Evolutionary conservation across 2,329 filamentous ascomycete genomes (phyloP).

Genomic region (Cytospora chrysosperma): DNA sequence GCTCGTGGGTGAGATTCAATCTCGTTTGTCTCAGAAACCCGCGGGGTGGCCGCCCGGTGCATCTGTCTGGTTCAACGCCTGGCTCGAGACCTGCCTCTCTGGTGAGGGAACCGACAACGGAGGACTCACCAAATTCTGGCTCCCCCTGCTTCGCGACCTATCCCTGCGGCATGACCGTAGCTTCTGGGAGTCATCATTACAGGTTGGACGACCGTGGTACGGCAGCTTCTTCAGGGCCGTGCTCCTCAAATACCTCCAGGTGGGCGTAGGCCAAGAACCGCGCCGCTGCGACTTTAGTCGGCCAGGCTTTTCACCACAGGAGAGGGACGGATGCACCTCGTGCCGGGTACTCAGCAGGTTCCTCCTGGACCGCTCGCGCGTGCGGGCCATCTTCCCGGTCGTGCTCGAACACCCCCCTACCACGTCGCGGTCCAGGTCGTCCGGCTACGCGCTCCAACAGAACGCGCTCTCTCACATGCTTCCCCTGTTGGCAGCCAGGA

Average conservation of each 20-base stretch:
- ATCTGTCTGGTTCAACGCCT: not conserved
- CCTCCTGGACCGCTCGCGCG: not conserved
- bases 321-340: not conserved
- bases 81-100: not conserved
- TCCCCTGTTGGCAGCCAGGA: not conserved
- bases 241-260: not conserved
- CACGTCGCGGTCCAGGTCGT: not conserved
- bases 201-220: not conserved
- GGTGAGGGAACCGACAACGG: not conserved
- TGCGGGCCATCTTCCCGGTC: not conserved
- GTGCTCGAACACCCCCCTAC: not conserved
- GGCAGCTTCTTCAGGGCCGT: not conserved
- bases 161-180: not conserved
- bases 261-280: not conserved
- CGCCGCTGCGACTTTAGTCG: not conserved
- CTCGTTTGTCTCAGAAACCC: not conserved
- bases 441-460: not conserved
- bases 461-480: not conserved
- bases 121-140: not conserved
- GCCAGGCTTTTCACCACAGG: not conserved
- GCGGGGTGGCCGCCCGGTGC: not conserved
- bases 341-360: not conserved
- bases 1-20: not conserved
- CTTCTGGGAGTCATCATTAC: not conserved
- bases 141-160: not conserved